Percentiles rank a stretch among this genome's conserved stretches.
phyloP scores from a whole-genome alignment of 2,329 filamentous ascomycete genomes.

The Ascocoryne sarcoides region DNA sequence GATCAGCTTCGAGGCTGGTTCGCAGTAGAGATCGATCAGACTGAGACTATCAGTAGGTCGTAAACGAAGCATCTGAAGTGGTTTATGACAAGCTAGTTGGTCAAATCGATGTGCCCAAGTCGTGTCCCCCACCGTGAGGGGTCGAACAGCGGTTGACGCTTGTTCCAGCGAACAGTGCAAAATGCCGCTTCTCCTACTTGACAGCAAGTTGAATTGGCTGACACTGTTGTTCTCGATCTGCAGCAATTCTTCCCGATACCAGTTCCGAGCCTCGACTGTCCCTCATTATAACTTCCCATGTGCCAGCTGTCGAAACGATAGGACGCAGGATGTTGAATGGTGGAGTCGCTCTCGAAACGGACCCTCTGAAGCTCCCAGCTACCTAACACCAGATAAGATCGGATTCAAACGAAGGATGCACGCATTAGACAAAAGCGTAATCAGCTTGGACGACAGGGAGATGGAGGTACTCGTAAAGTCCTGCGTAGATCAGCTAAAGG shows the following conservation, averaged over 20 bases:
- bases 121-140: background rate
- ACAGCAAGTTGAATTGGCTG: conserved; percentile 1
- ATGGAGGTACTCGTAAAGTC: too few relatives aligned
- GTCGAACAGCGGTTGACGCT: background rate
- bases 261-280: conserved; percentile 18
- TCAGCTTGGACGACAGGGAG: too few relatives aligned
- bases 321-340: too few relatives aligned
- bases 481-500: too few relatives aligned
- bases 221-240: conserved; percentile 6
- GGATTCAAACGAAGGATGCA: too few relatives aligned
- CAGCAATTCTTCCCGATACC: conserved; percentile 24
- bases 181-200: background rate
- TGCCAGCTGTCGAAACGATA: too few relatives aligned
- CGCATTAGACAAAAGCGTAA: too few relatives aligned
- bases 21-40: background rate
- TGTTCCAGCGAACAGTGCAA: background rate
- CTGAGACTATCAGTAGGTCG: background rate
- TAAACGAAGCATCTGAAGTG: background rate
- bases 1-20: conserved; percentile 1
- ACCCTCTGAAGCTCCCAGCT: too few relatives aligned
- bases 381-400: too few relatives aligned
- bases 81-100: background rate
- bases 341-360: too few relatives aligned
- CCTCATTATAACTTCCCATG: conserved; percentile 24
- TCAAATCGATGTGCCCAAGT: background rate